Evolutionary conservation across 1,284 basidiomycete genomes (phyloP).

Genomic region (Leccinum huronense): DNA sequence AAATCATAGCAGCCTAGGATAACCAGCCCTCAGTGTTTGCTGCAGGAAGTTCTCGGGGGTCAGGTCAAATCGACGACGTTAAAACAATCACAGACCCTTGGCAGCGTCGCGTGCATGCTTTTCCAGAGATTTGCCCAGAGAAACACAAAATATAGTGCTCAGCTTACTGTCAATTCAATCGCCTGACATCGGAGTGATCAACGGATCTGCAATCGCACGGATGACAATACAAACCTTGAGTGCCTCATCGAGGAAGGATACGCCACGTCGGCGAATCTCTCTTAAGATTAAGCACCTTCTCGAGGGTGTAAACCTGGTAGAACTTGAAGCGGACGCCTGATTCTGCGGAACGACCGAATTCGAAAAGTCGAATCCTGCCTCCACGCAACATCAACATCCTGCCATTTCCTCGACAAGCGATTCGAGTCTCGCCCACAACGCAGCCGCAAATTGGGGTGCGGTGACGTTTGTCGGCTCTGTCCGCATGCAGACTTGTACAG

Average conservation of each 20-base stretch:
- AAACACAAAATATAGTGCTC: constrained; percentile 60
- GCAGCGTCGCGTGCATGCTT: constrained; percentile 74
- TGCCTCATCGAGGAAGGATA: constrained; percentile 85
- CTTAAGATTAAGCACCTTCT: constrained; percentile 90
- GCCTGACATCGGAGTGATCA: constrained; percentile 42
- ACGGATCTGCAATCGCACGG: background rate
- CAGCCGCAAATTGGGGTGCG: constrained; percentile 77
- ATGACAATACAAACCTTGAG: constrained; percentile 65
- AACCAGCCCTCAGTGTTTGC: constrained; percentile 81
- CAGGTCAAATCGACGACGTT: constrained; percentile 1
- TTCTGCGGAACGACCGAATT: background rate
- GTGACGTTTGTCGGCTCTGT: constrained; percentile 84
- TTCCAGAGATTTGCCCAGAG: constrained; percentile 77
- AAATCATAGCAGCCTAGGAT: constrained; percentile 81
- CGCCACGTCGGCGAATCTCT: constrained; percentile 73
- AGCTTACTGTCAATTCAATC: constrained; percentile 78
- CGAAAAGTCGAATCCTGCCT: constrained; percentile 45
- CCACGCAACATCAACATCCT: constrained; percentile 71
- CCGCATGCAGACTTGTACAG: constrained; percentile 77
- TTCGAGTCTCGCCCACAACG: constrained; percentile 83
- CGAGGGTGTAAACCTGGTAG: constrained; percentile 83
- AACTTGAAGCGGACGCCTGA: constrained; percentile 1
- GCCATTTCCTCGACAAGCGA: constrained; percentile 86
- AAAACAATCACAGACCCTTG: constrained; percentile 52
- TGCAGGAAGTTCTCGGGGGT: constrained; percentile 67